These are phyloP conservation scores for Phytophthora ohioensis DNA, from an alignment of 352 stramenopile species.

Conservation along the genomic window DNA sequence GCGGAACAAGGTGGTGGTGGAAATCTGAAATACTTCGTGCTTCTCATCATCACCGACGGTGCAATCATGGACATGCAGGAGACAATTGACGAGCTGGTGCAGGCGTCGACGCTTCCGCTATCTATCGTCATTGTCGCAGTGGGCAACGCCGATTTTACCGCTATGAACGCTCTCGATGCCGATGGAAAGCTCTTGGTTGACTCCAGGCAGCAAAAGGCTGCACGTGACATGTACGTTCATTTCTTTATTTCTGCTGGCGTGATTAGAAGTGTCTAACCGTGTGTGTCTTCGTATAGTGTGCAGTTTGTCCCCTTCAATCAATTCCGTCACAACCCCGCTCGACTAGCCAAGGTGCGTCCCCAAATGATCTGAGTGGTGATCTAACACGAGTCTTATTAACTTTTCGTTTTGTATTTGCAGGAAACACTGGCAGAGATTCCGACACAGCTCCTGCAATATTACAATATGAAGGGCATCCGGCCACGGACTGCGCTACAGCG, in stretches of 20 bases:
- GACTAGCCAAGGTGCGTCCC: slow-evolving; percentile 56
- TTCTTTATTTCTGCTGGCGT: slow-evolving; percentile 3
- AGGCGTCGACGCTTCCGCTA: slow-evolving; percentile 69
- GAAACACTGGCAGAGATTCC: slow-evolving; percentile 80
- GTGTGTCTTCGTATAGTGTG: slow-evolving; percentile 50
- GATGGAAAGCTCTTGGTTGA: slow-evolving; percentile 69
- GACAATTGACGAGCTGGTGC: slow-evolving; percentile 77
- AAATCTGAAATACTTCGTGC: slow-evolving; percentile 81
- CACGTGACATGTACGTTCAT: slow-evolving; percentile 70
- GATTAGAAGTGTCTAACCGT: neutral
- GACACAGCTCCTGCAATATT: slow-evolving; percentile 68
- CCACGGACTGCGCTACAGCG: slow-evolving; percentile 63
- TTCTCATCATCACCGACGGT: slow-evolving; percentile 79
- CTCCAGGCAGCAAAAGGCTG: slow-evolving; percentile 46
- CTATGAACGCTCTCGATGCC: slow-evolving; percentile 69
- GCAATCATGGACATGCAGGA: slow-evolving; percentile 83
- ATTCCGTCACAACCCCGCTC: slow-evolving; percentile 64
- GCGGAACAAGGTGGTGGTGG: slow-evolving; percentile 28
- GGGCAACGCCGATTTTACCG: slow-evolving; percentile 74
- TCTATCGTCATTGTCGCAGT: slow-evolving; percentile 88
- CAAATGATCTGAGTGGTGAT: neutral
- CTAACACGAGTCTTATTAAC: neutral
- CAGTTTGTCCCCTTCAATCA: slow-evolving; percentile 84
- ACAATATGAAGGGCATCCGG: slow-evolving; percentile 65
- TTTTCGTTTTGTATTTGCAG: slow-evolving; percentile 12